Percentiles rank a stretch among this genome's conserved stretches.
Conservation (phyloP, 2,329 filamentous ascomycete genomes). For the Trematosphaeria pertusa region DNA sequence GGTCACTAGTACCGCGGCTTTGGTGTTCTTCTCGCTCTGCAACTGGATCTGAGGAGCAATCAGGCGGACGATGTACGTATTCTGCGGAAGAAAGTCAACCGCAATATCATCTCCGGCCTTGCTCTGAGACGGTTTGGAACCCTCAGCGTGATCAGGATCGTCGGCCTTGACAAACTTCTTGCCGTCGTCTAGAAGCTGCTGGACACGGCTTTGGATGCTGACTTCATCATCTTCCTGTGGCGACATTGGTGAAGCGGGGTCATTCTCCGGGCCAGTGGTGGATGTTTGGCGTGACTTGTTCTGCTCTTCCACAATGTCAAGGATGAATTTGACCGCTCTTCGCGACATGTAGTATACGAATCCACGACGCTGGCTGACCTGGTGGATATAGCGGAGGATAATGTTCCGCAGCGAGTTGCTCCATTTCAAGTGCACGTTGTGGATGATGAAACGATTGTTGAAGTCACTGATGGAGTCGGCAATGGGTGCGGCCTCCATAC, state of each 20-base stretch:
- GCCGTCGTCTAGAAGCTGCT: slow-evolving; percentile 83
- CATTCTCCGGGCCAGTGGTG: slow-evolving; percentile 26
- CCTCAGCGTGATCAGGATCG: slow-evolving; percentile 53
- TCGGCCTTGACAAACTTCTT: slow-evolving; percentile 81
- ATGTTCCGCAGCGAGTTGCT: slow-evolving; percentile 96
- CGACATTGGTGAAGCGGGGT: slow-evolving; percentile 41
- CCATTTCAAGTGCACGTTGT: slow-evolving; percentile 98
- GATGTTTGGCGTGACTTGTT: slow-evolving; percentile 64
- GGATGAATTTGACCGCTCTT: slow-evolving; percentile 94
- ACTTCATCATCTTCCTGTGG: slow-evolving; percentile 65
- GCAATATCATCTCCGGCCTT: slow-evolving; percentile 68
- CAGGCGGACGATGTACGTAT: slow-evolving; percentile 91
- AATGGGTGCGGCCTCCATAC: slow-evolving; percentile 71
- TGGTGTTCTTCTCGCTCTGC: slow-evolving; percentile 97
- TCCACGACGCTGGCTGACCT: slow-evolving; percentile 92
- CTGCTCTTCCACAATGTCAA: slow-evolving; percentile 97
- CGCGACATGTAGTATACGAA: slow-evolving; percentile 98
- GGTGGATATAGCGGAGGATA: slow-evolving; percentile 94
- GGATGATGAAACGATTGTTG: slow-evolving; percentile 97
- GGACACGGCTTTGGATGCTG: slow-evolving; percentile 83
- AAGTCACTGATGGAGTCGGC: slow-evolving; percentile 92
- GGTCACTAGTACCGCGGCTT: slow-evolving; percentile 94
- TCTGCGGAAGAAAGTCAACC: slow-evolving; percentile 86
- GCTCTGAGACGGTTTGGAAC: slow-evolving; percentile 23
- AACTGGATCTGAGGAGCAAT: slow-evolving; percentile 98